Conservation (phyloP, 495 filamentous ascomycete genomes). For the Aspergillus diversus region DNA sequence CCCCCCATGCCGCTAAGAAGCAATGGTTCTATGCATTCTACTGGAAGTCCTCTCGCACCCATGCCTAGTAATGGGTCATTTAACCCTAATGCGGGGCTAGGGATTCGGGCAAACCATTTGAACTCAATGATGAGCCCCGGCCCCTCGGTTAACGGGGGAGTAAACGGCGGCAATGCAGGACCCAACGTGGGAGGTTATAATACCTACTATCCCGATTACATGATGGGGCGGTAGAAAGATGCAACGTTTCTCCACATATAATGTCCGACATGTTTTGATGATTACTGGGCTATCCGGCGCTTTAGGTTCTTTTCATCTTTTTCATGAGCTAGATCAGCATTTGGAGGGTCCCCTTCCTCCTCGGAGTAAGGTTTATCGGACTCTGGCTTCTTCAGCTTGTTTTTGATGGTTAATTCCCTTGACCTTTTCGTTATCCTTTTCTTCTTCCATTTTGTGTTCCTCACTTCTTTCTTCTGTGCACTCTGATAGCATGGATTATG, state of each 20-base stretch:
- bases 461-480: slow-evolving; percentile 21
- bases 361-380: slow-evolving; percentile 47
- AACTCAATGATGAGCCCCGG: slow-evolving; percentile 49
- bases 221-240: slow-evolving; percentile 58
- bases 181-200: slow-evolving; percentile 50
- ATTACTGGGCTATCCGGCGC: slow-evolving; percentile 52
- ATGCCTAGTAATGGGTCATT: slow-evolving; percentile 44
- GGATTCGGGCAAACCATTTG: slow-evolving; percentile 45
- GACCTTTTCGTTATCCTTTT: slow-evolving; percentile 19
- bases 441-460: slow-evolving; percentile 22
- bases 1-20: slow-evolving; percentile 44
- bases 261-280: slow-evolving; percentile 55
- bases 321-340: slow-evolving; percentile 54
- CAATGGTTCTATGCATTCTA: slow-evolving; percentile 38
- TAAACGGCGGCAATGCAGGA: slow-evolving; percentile 40
- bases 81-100: slow-evolving; percentile 48
- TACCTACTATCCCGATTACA: slow-evolving; percentile 59
- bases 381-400: slow-evolving; percentile 32
- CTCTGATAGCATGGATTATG: slow-evolving; percentile 40
- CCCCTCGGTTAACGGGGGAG: slow-evolving; percentile 39
- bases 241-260: slow-evolving; percentile 32
- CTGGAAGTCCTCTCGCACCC: slow-evolving; percentile 37
- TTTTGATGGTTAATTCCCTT: slow-evolving; percentile 29
- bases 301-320: slow-evolving; percentile 37
- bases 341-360: slow-evolving; percentile 49